These are phyloP conservation scores for Porcisia hertigi DNA, from an alignment of 208 protist genomes.

Conservation along the genomic window DNA sequence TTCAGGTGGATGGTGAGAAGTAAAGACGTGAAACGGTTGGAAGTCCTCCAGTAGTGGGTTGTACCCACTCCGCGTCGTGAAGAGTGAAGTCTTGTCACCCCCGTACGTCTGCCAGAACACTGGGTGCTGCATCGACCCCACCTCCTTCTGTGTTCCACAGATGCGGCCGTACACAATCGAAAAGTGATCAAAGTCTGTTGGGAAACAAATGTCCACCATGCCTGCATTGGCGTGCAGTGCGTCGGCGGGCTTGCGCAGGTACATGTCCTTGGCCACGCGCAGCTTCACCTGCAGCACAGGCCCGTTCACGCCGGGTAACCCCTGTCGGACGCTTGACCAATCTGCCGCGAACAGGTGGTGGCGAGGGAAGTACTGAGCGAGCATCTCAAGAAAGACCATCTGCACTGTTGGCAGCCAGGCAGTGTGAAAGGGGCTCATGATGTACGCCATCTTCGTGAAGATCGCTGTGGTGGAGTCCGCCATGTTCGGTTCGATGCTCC, in stretches of 20 bases:
- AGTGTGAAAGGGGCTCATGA: constrained; percentile 78
- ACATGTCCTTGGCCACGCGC: constrained; percentile 80
- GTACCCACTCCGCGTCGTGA: constrained; percentile 78
- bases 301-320: constrained; percentile 64
- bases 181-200: constrained; percentile 85
- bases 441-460: constrained; percentile 64
- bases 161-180: constrained; percentile 58
- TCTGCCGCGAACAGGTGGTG: constrained; percentile 84
- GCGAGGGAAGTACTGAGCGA: constrained; percentile 76
- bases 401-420: constrained; percentile 77
- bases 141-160: constrained; percentile 74
- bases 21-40: constrained; percentile 77
- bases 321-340: constrained; percentile 68
- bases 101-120: constrained; percentile 85
- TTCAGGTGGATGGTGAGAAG: constrained; percentile 78
- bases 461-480: constrained; percentile 56
- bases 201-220: constrained; percentile 89
- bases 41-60: constrained; percentile 90
- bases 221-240: constrained; percentile 72
- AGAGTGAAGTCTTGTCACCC: constrained; percentile 82
- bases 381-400: constrained; percentile 80
- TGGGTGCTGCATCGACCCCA: constrained; percentile 65
- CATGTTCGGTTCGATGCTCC: constrained; percentile 58
- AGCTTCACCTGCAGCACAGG: constrained; percentile 86
- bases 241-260: constrained; percentile 60